Conservation (phyloP, 2,329 filamentous ascomycete genomes). For the Triangularia verruculosa region DNA sequence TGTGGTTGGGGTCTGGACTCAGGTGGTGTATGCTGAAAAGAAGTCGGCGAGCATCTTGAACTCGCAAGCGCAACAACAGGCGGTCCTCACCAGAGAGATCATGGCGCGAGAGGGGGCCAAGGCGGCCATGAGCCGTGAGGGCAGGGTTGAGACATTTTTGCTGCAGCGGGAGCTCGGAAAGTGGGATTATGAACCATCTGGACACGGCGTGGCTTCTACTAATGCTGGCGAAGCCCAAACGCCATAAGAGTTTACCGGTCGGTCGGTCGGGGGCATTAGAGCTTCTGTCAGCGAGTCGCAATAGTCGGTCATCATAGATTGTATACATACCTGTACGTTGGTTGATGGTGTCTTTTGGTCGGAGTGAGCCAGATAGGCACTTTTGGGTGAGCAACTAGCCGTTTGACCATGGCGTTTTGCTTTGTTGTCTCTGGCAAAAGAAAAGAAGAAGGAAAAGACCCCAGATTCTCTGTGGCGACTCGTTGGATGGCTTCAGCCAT, state of each 20-base stretch:
- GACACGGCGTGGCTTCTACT: background rate
- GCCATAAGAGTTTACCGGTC: background rate
- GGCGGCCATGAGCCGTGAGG: constrained; percentile 54
- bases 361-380: background rate
- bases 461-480: background rate
- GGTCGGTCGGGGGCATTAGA: background rate
- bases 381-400: background rate
- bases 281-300: background rate
- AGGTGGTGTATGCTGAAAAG: constrained; percentile 66
- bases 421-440: background rate
- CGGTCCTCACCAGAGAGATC: constrained; percentile 61
- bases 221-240: background rate
- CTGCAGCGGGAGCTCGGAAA: constrained; percentile 59
- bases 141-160: constrained; percentile 74
- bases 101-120: constrained; percentile 51
- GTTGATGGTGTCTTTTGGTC: background rate
- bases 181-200: constrained; percentile 29
- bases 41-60: constrained; percentile 63
- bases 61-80: constrained; percentile 62
- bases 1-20: constrained; percentile 66
- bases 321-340: background rate
- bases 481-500: background rate
- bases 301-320: background rate
- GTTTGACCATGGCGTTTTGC: background rate
- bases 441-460: background rate